Evolutionary conservation across 2,329 filamentous ascomycete genomes (phyloP), one percentile per base, ranked within the genome.

Genomic region (Pyricularia grisea): DNA sequence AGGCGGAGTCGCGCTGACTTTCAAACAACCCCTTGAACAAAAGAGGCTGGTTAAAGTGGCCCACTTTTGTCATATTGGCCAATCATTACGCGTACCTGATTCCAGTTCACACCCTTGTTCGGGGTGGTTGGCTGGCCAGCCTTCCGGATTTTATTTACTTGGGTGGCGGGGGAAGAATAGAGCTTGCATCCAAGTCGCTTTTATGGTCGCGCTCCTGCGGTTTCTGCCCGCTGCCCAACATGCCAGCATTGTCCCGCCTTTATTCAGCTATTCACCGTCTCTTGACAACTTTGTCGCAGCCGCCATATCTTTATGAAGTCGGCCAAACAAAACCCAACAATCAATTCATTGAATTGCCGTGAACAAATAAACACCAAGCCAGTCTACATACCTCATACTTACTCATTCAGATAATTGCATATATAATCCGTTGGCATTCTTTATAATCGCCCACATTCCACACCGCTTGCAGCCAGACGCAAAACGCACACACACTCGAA

Each of bases 101-200:
- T 36, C 65, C 65, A 23, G 5, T 30, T 27, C 0, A 0, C 17
- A 65, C 64, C 69, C 69, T 66, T 70, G 66, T 65, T 66, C 65
- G 69, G 66, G 65, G 68, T 65, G 66, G 67, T 69, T 69, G 64
- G 67, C 75, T 50, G 68, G 30, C 68, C 68, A 69, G 68, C 68
- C 68, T 30, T 76, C 73, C 72, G 67, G n/a, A 70, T 75, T 77
- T 77, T 78, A 76, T 79, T 79, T 77, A 78, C 77, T 75, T 70
- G 69, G 69, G 80, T 84, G 82, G 81, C 82, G 79, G 81, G 82
- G 81, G 81, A 83, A 82, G 23, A 27, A 61, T 23, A 61, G 58
- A 61, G 58, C 58, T 25, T 61, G 58, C 23, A 61, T 27, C 58
- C 58, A 61, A 61, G 58, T 61, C 58, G 58, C 58, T 61, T 61